These are phyloP conservation scores for Lablab purpureus DNA, from an alignment of 306 rosid genomes.

Conservation along the genomic window DNA sequence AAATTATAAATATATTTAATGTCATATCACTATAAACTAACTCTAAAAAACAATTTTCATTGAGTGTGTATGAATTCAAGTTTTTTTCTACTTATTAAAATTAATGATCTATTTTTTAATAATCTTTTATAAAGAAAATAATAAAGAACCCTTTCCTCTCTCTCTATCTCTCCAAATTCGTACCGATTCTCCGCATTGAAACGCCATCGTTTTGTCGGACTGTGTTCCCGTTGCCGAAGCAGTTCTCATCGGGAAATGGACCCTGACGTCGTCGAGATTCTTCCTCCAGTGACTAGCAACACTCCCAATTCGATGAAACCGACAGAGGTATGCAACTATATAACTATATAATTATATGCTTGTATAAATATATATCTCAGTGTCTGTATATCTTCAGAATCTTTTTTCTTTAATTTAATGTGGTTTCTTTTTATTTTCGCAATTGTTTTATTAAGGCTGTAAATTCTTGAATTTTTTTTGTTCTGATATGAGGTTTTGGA, in stretches of 20 bases:
- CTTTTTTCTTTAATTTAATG: not conserved
- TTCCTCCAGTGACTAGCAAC: constrained; percentile 47
- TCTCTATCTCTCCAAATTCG: not conserved
- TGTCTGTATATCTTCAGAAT: not conserved
- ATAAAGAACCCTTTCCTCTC: too few species aligned
- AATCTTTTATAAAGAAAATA: too few species aligned
- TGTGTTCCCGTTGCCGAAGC: constrained; percentile 7
- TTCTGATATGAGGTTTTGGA: not conserved
- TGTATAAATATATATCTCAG: too few species aligned
- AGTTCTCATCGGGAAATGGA: constrained; percentile 54
- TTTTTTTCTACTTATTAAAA: too few species aligned
- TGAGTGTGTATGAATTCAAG: too few species aligned
- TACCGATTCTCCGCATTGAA: not conserved
- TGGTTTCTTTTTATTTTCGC: too few species aligned
- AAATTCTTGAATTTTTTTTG: not conserved
- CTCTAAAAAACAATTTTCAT: too few species aligned
- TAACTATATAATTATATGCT: too few species aligned
- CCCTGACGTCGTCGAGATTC: constrained; percentile 59
- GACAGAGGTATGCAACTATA: constrained; percentile 54
- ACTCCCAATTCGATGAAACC: constrained; percentile 48
- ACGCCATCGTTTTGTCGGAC: not conserved
- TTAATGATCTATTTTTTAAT: too few species aligned
- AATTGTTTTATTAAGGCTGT: not conserved
- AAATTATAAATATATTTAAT: too few species aligned
- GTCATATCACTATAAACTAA: too few species aligned